Conservation (phyloP, 2,329 filamentous ascomycete genomes). For the Penicillium sp. region DNA sequence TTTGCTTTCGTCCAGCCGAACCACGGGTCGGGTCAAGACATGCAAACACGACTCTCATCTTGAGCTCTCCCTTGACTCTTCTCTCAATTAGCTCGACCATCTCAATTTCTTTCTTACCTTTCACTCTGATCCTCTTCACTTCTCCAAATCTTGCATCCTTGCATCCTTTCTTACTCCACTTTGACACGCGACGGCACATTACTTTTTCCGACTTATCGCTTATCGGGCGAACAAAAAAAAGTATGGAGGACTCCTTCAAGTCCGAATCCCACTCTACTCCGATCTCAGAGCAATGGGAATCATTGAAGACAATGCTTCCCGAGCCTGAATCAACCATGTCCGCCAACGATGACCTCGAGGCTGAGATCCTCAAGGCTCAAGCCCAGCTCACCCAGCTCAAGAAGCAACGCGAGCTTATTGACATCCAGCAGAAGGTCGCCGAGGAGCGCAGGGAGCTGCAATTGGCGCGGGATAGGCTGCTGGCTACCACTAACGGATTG, state of each 20-base stretch:
- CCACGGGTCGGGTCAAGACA: too few relatives aligned
- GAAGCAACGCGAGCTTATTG: constrained; percentile 11
- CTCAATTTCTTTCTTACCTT: too few relatives aligned
- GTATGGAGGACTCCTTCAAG: neutral
- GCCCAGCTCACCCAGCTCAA: constrained; percentile 7
- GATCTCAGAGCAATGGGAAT: constrained; percentile 5
- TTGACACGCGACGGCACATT: neutral
- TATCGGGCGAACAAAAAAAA: neutral
- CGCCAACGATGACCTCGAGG: constrained; percentile 5
- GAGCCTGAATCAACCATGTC: neutral
- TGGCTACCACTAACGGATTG: neutral
- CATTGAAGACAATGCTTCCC: constrained; percentile 5
- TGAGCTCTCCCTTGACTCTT: too few relatives aligned
- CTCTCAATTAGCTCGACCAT: too few relatives aligned
- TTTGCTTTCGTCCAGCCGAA: too few relatives aligned
- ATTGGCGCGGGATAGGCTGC: constrained; percentile 3
- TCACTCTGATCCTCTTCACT: neutral
- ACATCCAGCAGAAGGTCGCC: constrained; percentile 11
- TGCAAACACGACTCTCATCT: too few relatives aligned
- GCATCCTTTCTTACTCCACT: too few relatives aligned
- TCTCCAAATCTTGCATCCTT: too few relatives aligned
- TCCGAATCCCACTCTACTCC: neutral
- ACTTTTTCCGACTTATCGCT: neutral
- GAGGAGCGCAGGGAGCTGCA: constrained; percentile 5
- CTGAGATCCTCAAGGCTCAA: constrained; percentile 7